These are phyloP conservation scores for Cenchrus americanus DNA, from an alignment of 176 grass and related monocot species.

Conservation along the genomic window DNA sequence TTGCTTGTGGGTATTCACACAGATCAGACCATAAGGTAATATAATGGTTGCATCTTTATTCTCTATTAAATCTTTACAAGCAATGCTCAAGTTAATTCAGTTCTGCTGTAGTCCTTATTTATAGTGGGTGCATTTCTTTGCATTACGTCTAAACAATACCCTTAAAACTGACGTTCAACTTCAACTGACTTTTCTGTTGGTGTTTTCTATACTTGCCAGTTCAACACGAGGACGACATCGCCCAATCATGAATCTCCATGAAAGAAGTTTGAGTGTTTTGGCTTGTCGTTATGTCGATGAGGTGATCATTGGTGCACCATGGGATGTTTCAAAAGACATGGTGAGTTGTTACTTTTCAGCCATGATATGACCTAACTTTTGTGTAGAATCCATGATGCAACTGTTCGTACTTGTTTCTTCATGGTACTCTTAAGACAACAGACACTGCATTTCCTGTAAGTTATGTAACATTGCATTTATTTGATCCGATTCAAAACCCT, in stretches of 20 bases:
- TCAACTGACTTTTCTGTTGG: neutral
- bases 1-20: conserved; percentile 95
- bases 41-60: conserved; percentile 29
- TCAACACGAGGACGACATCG: conserved; percentile 79
- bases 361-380: neutral
- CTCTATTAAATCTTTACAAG: conserved; percentile 15
- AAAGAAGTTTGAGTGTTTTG: conserved; percentile 96
- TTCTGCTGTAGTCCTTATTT: conserved; percentile 13
- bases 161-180: neutral
- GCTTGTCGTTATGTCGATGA: conserved; percentile 95
- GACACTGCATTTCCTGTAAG: neutral
- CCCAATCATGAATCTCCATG: conserved; percentile 97
- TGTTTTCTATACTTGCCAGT: conserved; percentile 56
- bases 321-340: conserved; percentile 96
- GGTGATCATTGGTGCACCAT: conserved; percentile 97
- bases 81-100: conserved; percentile 11
- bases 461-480: neutral
- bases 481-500: neutral
- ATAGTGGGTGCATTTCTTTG: conserved; percentile 9
- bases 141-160: conserved; percentile 15
- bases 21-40: conserved; percentile 91
- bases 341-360: conserved; percentile 35
- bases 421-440: neutral
- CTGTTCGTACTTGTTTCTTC: neutral
- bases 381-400: conserved; percentile 7